phyloP scores from a whole-genome alignment of 2,329 filamentous ascomycete species.

The Juglanconis sp. region DNA sequence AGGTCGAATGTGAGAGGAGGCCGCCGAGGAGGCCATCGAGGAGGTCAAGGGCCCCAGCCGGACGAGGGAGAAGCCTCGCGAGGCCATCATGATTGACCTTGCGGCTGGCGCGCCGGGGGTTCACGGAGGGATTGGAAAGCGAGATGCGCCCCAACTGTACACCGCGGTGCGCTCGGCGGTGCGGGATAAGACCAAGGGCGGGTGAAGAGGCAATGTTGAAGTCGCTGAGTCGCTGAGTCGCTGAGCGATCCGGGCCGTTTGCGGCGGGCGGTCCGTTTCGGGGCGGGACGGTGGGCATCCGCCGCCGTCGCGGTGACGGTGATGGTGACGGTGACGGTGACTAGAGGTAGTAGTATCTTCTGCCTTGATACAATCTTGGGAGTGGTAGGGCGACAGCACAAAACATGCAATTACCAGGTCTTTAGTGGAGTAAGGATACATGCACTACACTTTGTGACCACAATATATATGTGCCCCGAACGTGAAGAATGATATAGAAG shows the following conservation, averaged over 20 bases:
- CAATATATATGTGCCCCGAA: too few species aligned
- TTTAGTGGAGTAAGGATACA: too few species aligned
- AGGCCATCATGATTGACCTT: slow-evolving; percentile 4
- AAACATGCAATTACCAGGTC: too few species aligned
- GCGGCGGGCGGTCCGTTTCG: neutral
- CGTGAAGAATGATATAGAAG: neutral
- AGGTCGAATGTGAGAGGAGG: neutral
- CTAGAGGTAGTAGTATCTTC: neutral
- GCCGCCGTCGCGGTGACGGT: too few species aligned
- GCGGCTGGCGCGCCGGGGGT: neutral
- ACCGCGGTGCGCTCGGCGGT: too few species aligned
- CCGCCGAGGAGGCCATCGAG: neutral
- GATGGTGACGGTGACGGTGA: neutral
- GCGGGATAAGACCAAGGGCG: neutral
- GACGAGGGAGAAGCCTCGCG: neutral
- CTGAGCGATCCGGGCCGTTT: neutral
- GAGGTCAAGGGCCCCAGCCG: neutral
- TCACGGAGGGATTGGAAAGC: neutral
- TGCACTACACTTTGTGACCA: too few species aligned
- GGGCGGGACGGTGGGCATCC: too few species aligned
- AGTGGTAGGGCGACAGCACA: too few species aligned
- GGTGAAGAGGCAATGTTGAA: neutral
- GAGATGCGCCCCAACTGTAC: neutral
- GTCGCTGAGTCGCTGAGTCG: neutral
- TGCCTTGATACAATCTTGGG: neutral